Evolutionary conservation across 176 grass and related monocot genomes (phyloP).

Genomic region (Juncus effusus): DNA sequence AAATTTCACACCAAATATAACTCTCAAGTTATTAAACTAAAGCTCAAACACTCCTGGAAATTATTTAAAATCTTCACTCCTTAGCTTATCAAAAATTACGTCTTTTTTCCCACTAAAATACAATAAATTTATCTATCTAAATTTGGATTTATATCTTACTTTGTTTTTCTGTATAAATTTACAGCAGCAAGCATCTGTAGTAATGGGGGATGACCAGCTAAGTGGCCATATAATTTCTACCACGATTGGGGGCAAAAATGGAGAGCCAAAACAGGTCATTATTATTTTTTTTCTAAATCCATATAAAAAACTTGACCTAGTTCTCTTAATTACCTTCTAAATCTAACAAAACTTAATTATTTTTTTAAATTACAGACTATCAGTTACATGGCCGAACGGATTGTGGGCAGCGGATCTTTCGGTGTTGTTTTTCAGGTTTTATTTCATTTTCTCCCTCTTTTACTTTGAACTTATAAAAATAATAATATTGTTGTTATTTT

Average conservation of each 20-base stretch:
- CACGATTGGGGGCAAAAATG: constrained; percentile 51
- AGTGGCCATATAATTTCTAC: constrained; percentile 54
- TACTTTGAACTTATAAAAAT: constrained; percentile 5
- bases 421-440: constrained; percentile 45
- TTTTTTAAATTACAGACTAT: constrained; percentile 31
- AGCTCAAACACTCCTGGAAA: no score
- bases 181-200: constrained; percentile 35
- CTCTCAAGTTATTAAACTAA: no score
- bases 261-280: constrained; percentile 48
- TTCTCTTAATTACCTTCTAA: background rate
- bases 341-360: background rate
- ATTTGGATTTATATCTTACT: background rate
- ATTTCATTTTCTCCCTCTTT: background rate
- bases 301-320: background rate
- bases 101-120: background rate
- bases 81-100: background rate
- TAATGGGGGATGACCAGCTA: constrained; percentile 33
- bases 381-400: constrained; percentile 43
- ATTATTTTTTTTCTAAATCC: background rate
- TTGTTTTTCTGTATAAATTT: background rate
- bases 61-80: no score
- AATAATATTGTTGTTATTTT: background rate
- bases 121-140: background rate
- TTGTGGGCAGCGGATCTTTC: constrained; percentile 40
- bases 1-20: no score